Evolutionary conservation across 352 stramenopile genomes (phyloP), one percentile per base, ranked within the genome.

Genomic region (Phytopythium litorale): DNA sequence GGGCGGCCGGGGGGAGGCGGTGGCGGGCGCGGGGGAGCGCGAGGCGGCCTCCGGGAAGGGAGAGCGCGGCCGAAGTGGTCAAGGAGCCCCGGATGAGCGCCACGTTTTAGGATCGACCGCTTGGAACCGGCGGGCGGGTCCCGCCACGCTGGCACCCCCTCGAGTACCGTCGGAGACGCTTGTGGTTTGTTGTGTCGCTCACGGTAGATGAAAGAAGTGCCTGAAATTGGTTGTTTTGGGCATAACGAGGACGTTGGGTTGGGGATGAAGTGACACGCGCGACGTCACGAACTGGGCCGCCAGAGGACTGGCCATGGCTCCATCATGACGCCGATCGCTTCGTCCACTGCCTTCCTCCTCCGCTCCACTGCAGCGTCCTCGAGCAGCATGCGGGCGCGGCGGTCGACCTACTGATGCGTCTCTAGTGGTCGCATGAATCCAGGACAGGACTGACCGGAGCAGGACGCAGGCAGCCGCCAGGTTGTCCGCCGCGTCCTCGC

Each of bases 61-160:
- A 52, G 21, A 23, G 46, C 46, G 46, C 21, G 21, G 46, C 43
- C 43, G 43, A 50, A 50, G 43, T 50, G 46, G 6, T 32, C 46
- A 32, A 53, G 2, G 21, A 32, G 21, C 48, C 48, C 48, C 6
- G 6, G 1, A 2, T 25, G 48, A 54, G 48, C 48, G 48, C 48
- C 48, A 54, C 48, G 48, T 54, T 54, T n/a, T 38, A 19, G 48
- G 48, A 54, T 54, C 48, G 48, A 54, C 43, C 7, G 43, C 19
- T 50, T n/a, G 43, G 43, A 28, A 28, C 43, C 28, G 38, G 16
- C 13, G 15, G 38, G 16, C 13, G 15, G 38, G 28, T 32, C 28
- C 35, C 35, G 35, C 35, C 9, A 15, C 35, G 16, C 9, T 40
- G 35, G 9, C 35, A 15, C 40, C 18, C 40, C 40, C 40, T 23